These are phyloP conservation scores for Trichoderma sp. DNA, from an alignment of 2,329 filamentous ascomycete species.

Conservation along the genomic window DNA sequence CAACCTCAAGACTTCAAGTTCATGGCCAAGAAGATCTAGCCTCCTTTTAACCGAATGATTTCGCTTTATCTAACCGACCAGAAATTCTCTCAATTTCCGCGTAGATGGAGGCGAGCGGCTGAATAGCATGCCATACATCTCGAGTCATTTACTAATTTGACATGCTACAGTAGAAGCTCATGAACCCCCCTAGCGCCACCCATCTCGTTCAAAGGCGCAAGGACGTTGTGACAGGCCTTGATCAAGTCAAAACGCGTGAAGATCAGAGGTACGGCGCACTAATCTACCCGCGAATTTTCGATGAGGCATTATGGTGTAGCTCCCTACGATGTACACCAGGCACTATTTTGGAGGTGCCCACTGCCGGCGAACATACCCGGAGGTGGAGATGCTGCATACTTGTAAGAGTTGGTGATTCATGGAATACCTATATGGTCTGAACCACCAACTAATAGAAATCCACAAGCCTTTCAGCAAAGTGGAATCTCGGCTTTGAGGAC, in stretches of 20 bases:
- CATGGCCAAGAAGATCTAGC: not conserved
- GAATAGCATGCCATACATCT: not conserved
- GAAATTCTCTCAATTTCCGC: not conserved
- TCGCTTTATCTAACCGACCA: not conserved
- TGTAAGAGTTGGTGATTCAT: not conserved
- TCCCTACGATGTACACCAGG: not conserved
- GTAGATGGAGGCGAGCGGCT: not conserved
- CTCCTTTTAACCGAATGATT: not conserved
- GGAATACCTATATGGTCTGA: not conserved
- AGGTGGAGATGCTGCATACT: conserved; percentile 12
- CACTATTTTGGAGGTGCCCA: conserved; percentile 15
- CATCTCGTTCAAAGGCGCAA: not conserved
- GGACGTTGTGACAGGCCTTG: not conserved
- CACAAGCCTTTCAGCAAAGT: not conserved
- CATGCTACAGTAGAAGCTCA: not conserved
- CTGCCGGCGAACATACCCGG: conserved; percentile 11
- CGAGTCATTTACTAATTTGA: conserved; percentile 4
- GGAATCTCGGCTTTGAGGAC: not conserved
- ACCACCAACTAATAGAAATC: not conserved
- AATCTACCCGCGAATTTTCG: not conserved
- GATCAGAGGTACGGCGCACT: conserved; percentile 1
- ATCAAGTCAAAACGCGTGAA: not conserved
- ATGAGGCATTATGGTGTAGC: conserved; percentile 20
- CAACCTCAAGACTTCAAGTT: not conserved
- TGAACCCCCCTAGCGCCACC: not conserved